Evolutionary conservation across 2,329 filamentous ascomycete species (phyloP).

Genomic region (Nannizziopsis arthrosporioides): DNA sequence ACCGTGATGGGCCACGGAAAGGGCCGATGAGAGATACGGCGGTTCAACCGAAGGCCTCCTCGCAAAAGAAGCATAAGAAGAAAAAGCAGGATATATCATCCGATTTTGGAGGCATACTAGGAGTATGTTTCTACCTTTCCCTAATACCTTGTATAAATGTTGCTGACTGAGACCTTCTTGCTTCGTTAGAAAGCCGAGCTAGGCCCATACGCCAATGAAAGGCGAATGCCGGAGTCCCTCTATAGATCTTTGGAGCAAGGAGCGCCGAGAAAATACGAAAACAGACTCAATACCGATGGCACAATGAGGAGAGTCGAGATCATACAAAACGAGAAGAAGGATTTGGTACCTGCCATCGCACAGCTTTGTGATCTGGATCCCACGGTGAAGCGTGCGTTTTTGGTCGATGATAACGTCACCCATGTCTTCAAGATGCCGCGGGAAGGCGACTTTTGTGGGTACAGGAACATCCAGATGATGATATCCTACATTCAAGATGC

Average conservation of each 20-base stretch:
- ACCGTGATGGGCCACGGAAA: conserved; percentile 22
- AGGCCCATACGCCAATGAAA: conserved; percentile 60
- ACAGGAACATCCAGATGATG: conserved; percentile 89
- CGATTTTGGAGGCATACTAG: not conserved
- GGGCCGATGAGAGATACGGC: conserved; percentile 24
- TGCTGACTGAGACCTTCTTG: not conserved
- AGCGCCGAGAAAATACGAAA: conserved; percentile 45
- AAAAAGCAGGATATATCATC: not conserved
- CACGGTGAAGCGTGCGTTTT: conserved; percentile 57
- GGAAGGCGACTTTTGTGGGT: conserved; percentile 89
- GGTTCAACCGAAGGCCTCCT: conserved; percentile 16
- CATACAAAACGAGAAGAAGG: conserved; percentile 39
- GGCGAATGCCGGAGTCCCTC: conserved; percentile 62
- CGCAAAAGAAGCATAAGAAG: conserved; percentile 16
- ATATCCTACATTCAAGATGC: conserved; percentile 61
- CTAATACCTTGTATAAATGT: not conserved
- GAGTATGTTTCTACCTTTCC: not conserved
- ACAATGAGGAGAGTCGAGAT: conserved; percentile 32
- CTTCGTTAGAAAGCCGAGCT: conserved; percentile 47
- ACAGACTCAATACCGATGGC: conserved; percentile 38
- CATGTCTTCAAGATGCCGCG: conserved; percentile 72
- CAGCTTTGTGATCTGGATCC: conserved; percentile 54
- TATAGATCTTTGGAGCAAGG: conserved; percentile 50
- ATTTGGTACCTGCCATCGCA: conserved; percentile 51
- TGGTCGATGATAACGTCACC: conserved; percentile 63